These are phyloP conservation scores for Hanseniaspora thailandica DNA, from an alignment of 805 yeast genomes.

Conservation along the genomic window DNA sequence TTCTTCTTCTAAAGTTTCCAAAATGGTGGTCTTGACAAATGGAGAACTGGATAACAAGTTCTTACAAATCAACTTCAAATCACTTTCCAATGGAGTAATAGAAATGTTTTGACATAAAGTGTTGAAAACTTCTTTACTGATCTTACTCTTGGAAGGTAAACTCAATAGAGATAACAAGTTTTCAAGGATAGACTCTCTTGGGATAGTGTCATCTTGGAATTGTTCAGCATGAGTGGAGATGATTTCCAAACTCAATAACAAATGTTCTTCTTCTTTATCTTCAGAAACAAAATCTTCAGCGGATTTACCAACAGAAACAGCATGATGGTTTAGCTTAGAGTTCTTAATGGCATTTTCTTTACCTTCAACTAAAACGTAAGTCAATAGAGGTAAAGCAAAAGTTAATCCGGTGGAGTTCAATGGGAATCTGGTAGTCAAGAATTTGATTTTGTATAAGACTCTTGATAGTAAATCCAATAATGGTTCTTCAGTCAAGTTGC, in stretches of 20 bases:
- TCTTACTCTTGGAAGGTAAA: slow-evolving; percentile 65
- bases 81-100: slow-evolving; percentile 43
- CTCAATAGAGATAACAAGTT: slow-evolving; percentile 57
- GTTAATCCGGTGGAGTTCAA: slow-evolving; percentile 58
- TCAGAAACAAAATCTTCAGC: slow-evolving; percentile 57
- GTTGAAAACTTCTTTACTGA: slow-evolving; percentile 71
- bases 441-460: slow-evolving; percentile 62
- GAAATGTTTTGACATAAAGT: slow-evolving; percentile 69
- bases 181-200: slow-evolving; percentile 52
- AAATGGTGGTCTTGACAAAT: slow-evolving; percentile 65
- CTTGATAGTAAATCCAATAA: slow-evolving; percentile 46
- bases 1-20: slow-evolving; percentile 80
- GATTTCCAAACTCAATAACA: slow-evolving; percentile 64
- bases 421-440: slow-evolving; percentile 59
- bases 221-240: slow-evolving; percentile 55
- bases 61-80: slow-evolving; percentile 46
- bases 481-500: slow-evolving; percentile 39
- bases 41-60: slow-evolving; percentile 48
- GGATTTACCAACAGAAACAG: slow-evolving; percentile 40
- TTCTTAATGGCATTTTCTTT: slow-evolving; percentile 43
- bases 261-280: slow-evolving; percentile 78
- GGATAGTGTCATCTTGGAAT: slow-evolving; percentile 55
- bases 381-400: slow-evolving; percentile 64
- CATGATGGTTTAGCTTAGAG: slow-evolving; percentile 26
- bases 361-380: slow-evolving; percentile 56